Conservation (phyloP, 176 grass and related monocot species). For the Aegilops bicornis region DNA sequence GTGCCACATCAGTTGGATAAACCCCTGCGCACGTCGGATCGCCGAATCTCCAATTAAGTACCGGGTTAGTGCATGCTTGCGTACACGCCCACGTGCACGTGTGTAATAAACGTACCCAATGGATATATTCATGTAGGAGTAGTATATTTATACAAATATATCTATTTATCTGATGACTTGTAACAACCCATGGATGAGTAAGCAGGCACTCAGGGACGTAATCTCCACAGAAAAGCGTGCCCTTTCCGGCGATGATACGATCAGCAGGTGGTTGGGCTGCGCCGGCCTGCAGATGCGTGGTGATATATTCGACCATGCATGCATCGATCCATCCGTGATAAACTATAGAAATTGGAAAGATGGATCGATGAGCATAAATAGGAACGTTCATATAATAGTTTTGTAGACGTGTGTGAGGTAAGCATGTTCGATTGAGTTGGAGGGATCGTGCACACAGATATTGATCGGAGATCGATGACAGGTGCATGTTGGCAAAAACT, state of each 20-base stretch:
- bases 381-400: neutral
- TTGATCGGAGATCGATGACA: too few species aligned
- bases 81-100: neutral
- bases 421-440: too few species aligned
- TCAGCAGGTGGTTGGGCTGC: neutral
- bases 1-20: constrained; percentile 57
- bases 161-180: constrained; percentile 29
- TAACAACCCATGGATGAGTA: constrained; percentile 19
- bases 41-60: constrained; percentile 23
- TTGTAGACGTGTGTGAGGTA: too few species aligned
- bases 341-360: neutral
- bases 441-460: too few species aligned
- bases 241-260: constrained; percentile 28
- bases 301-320: constrained; percentile 4
- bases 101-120: neutral
- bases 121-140: neutral
- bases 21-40: constrained; percentile 19
- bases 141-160: neutral
- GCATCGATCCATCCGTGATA: neutral
- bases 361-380: neutral
- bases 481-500: too few species aligned
- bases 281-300: too few species aligned
- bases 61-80: constrained; percentile 23
- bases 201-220: constrained; percentile 30
- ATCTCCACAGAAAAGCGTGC: constrained; percentile 7